These are phyloP conservation scores for Elasticomyces elasticus DNA, from an alignment of 495 filamentous ascomycete species.

Conservation along the genomic window DNA sequence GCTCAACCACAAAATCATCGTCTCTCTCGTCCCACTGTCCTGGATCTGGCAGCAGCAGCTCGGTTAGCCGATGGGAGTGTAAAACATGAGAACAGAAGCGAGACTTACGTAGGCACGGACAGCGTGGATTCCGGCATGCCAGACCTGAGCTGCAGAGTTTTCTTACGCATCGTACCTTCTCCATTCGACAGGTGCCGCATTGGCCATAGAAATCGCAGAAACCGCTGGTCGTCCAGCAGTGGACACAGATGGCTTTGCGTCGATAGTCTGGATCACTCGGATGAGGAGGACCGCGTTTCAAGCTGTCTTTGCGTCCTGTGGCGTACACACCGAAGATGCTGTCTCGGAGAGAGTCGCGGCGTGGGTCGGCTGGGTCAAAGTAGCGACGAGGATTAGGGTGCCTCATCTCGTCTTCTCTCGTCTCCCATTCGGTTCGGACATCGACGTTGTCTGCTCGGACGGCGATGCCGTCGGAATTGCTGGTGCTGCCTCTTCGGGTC, in stretches of 20 bases:
- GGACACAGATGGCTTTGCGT: constrained; percentile 6
- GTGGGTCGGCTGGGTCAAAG: not conserved
- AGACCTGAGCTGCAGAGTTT: not conserved
- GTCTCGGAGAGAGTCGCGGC: no score
- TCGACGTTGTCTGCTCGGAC: no score
- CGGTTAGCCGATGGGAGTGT: no score
- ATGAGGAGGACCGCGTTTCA: not conserved
- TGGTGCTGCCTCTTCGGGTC: not conserved
- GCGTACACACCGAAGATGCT: not conserved
- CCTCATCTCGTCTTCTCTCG: no score
- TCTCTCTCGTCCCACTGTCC: no score
- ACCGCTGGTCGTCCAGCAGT: not conserved
- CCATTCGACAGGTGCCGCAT: not conserved
- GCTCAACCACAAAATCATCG: no score
- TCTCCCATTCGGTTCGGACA: no score
- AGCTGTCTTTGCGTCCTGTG: not conserved
- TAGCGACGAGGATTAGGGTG: no score
- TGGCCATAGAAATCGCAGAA: not conserved
- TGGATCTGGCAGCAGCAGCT: no score
- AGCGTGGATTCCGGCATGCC: not conserved
- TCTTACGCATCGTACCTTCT: not conserved
- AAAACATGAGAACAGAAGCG: no score
- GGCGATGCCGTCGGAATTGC: no score
- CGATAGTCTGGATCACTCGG: constrained; percentile 28
- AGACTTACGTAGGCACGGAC: constrained; percentile 3